Base-by-base conservation (phyloP, 2,329 filamentous ascomycete species). In the Ceratocystis huliohia region DNA sequence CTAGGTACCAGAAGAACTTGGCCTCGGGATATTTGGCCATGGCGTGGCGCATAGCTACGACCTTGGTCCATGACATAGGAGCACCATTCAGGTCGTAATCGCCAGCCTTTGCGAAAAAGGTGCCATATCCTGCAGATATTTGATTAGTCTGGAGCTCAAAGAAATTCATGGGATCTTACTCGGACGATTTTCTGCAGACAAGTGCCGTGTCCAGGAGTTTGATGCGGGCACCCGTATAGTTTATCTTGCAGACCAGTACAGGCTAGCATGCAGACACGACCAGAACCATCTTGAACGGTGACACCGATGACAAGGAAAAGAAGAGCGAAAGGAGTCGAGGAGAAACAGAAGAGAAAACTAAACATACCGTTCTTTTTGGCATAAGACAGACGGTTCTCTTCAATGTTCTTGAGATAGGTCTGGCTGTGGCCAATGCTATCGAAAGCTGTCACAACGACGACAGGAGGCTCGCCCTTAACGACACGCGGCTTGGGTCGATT, bases 41-140 rank as follows among this genome's bases (percentile, higher is more conserved):
- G 61, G 93, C 93, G 75, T 99, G 93, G 68, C 94, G 88, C 73
- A 95, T 80, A 6, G 93, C 89, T 68, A 93, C 89, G 65, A 97
- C 83, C 71, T 88, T 85, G 53, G 89, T 81, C 89, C 89, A 95
- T 61, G 85, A 85, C 65, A 74, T 68, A 70, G 86, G 80, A 64
- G 83, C 76, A 67, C 81, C 81, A 67, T 79, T 75, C 41, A 91
- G 81, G 68, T 88, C 80, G 77, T 96, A 96, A 72, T 92, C 86
- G 72, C 81, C 82, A n/a, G 83, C 80, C 69, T 84, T 86, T 66
- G 89, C 84, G 74, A 96, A 88, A 80, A 96, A 92, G 50, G 87
- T 88, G 46, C 84, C 82, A 75, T 99, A 97, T 71, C 92, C 91
- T 96, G 25, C 8, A 48, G n/a, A 63, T 10, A 15, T 59, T 25